A percentile compares a stretch with the other conserved stretches of the same genome.
Conservation (phyloP, 176 grass and related monocot species). For the Zoysia pacifica region DNA sequence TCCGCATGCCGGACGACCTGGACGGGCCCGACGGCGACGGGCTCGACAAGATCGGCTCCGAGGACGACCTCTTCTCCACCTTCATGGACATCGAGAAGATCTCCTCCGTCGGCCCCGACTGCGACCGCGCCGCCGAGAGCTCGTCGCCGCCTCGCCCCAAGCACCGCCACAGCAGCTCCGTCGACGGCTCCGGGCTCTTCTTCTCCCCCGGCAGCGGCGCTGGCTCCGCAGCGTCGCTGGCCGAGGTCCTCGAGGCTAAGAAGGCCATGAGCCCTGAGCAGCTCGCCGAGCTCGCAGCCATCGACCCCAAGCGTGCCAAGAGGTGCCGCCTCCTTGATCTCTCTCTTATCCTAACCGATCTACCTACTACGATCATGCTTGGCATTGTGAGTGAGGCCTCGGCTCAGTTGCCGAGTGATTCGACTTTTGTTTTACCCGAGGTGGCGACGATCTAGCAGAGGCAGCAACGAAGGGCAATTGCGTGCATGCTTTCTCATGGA, state of each 20-base stretch:
- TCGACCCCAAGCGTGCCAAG: constrained; percentile 95
- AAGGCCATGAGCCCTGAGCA: constrained; percentile 92
- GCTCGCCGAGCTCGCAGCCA: constrained; percentile 81
- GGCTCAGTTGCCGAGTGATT: background rate
- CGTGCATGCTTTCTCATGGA: constrained; percentile 26
- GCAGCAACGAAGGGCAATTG: constrained; percentile 13
- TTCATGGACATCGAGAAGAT: constrained; percentile 99
- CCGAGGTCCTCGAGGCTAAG: constrained; percentile 88
- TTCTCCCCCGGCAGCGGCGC: constrained; percentile 37
- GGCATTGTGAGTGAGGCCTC: background rate
- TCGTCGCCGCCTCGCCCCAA: constrained; percentile 59
- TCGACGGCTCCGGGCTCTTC: constrained; percentile 81
- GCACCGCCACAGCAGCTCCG: constrained; percentile 91
- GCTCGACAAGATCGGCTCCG: constrained; percentile 89
- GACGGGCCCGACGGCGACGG: constrained; percentile 40
- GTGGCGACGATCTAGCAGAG: background rate
- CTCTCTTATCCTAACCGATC: background rate
- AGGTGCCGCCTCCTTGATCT: constrained; percentile 47
- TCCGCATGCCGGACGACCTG: constrained; percentile 79
- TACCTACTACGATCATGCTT: background rate
- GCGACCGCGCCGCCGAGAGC: constrained; percentile 67
- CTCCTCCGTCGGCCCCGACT: constrained; percentile 51
- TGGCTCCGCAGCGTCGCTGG: constrained; percentile 48
- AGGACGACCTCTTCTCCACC: constrained; percentile 95
- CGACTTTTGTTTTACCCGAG: background rate